Evolutionary conservation across 2,329 filamentous ascomycete species (phyloP), one percentile per base, ranked within the genome.

Genomic region (Volutella citrinella): DNA sequence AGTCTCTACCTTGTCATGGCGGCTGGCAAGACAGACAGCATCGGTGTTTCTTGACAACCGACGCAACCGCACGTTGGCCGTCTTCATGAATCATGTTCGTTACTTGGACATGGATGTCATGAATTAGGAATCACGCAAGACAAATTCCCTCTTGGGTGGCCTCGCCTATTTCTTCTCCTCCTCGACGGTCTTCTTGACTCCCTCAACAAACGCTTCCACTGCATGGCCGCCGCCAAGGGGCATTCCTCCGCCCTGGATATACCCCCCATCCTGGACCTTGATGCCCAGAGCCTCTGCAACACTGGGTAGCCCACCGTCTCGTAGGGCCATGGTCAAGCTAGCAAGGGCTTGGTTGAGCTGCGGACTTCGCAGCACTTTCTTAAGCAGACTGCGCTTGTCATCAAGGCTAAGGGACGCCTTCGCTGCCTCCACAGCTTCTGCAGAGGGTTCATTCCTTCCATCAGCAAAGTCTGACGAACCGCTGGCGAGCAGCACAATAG

Each of bases 161-260:
- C n/a, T n/a, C n/a, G n/a, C 20, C 40, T 24, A 49, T 32, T 45
- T 54, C 47, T 61, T 51, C 52, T 72, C 63, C 38, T 84, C 76
- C 64, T 86, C 74, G 1, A 89, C 84, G 6, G 79, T 82, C 65
- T 78, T 83, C 72, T 85, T 93, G 29, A 96, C 82, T 4, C 91
- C 93, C 36, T 94, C 79, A 15, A 98, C 74, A 63, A 98, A 98
- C 5, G 86, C 87, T 66, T 94, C 84, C 3, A 98, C 82, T 10
- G 91, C 91, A 51, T 93, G 84, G 6, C 85, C 87, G 32, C 90
- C 90, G 26, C 90, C 91, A 27, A 96, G 64, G 3, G 91, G 90
- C 68, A 96, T 82, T 31, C 78, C 84, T 6, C 87, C 83, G 35
- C 85, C 81, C 42, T 74, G 75, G 54, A 95, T 74, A 45, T 86